Evolutionary conservation across 1,284 basidiomycete genomes (phyloP).

Genomic region (Rhodofomes roseus): DNA sequence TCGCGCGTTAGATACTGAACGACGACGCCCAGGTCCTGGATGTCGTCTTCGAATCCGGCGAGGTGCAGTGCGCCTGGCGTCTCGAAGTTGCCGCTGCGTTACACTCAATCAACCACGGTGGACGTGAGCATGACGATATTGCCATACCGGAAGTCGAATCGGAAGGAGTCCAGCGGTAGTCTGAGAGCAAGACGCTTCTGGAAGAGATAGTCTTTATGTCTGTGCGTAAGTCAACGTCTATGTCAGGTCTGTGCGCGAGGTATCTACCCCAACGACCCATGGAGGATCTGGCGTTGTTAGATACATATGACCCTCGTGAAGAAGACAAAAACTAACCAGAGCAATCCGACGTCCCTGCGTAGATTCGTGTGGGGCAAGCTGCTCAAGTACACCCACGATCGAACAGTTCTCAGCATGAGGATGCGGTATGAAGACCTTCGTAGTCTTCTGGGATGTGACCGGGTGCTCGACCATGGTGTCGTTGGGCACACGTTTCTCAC

Average conservation of each 20-base stretch:
- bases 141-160: conserved; percentile 79
- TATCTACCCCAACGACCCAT: conserved; percentile 71
- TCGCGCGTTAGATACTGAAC: conserved; percentile 52
- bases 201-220: conserved; percentile 83
- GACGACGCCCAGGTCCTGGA: conserved; percentile 61
- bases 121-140: background rate
- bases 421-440: conserved; percentile 58
- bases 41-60: conserved; percentile 52
- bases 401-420: conserved; percentile 40
- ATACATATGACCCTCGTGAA: background rate
- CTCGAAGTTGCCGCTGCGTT: conserved; percentile 70
- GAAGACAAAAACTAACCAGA: conserved; percentile 47
- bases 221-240: conserved; percentile 25
- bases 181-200: conserved; percentile 66
- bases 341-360: conserved; percentile 59
- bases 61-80: conserved; percentile 63
- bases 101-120: background rate
- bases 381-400: conserved; percentile 64
- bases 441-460: conserved; percentile 33
- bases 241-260: background rate
- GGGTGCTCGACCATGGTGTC: background rate
- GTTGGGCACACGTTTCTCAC: no score
- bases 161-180: conserved; percentile 76
- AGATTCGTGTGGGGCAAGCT: conserved; percentile 44
- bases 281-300: conserved; percentile 51